Evolutionary conservation across 78 protist species (phyloP), one percentile per base, ranked within the genome.

Genomic region (Chrysochromulina tobinii): DNA sequence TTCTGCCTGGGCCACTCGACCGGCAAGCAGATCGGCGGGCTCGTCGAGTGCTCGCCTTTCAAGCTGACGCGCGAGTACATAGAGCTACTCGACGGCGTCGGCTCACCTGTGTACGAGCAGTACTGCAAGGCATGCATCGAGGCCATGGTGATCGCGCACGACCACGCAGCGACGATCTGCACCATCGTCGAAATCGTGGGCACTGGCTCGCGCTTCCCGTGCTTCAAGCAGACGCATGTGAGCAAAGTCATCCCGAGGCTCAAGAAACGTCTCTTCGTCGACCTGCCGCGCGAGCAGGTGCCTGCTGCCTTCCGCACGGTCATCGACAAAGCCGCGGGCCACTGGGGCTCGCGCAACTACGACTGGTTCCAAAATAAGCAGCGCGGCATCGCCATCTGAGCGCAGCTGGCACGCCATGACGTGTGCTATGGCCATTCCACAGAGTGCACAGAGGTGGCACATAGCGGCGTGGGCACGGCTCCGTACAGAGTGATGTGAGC

Each of bases 11-110:
- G 58, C 2, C 61, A 79, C 87, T 79, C 87, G 25, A 54, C 87
- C 0, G 87, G 87, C 12, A 75, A 75, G 83, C 83, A 75, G 57
- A 75, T 75, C 18, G 83, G 83, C 54, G 83, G 83, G 14, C 57
- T 75, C 50, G 8, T 79, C 38, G 87, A 79, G 61, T 79, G 25
- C 38, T 38, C 87, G 14, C 87, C 87, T 0, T 79, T 21, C 23
- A 79, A 79, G 61, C 87, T 79, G 11, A 79, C 87, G 18, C 4
- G 2, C 15, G 87, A 79, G 48, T 79, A 79, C 64, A 64, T 79
- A 48, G 87, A 21, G 27, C 87, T 79, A 21, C 25, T 79, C 50
- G 87, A 14, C 64, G 87, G 87, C 61, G 83, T 75, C 57, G 57
- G 57, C 15, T 75, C 83, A 3, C 12, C 83, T 2, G 72, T 8